Base-by-base conservation (phyloP, 2,329 filamentous ascomycete species). In the Pestalotiopsis fici region DNA sequence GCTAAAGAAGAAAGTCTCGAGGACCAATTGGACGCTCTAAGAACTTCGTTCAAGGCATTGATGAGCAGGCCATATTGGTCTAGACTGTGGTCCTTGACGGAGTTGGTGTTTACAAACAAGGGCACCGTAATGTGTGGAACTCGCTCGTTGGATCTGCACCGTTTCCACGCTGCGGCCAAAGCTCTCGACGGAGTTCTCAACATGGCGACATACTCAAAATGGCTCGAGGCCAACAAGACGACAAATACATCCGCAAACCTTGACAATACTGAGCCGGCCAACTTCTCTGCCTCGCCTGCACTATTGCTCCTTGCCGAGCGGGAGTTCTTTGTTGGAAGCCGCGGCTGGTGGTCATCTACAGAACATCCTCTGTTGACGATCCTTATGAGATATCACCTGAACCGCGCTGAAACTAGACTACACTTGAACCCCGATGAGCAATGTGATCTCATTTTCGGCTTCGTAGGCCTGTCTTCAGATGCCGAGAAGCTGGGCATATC, bases 181-280 rank as follows among this genome's bases (percentile, higher is more conserved):
- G 68, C 71, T 7, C 54, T 74, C 2, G 72, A 74, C 56, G 66
- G 70, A 31, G 71, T 73, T 15, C 72, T 74, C 18, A 73, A 74
- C 61, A 68, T 72, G 57, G 66, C 69, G 2, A 72, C 69, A n/a
- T 69, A 71, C 23, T 71, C 71, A 11, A 71, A 69, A 35, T 74
- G 72, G 72, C 66, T 74, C 18, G 69, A 69, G 7, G 47, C 72
- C 4, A 67, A 9, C 27, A 65, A 39, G 39, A 27, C 67, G 7
- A 7, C 68, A 1, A 63, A 13, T 25, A 28, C 55, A 18, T 59
- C 66, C 7, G 4, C 59, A 0, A 61, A 64, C 25, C 65, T 73
- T 1, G 65, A 66, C 23, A 67, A 50, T n/a, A 71, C 68, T 2
- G 71, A 74, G 60, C 67, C 71, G 11, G 72, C 72, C 3, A 70